Percentiles rank a stretch among this genome's conserved stretches.
Conservation (phyloP, 225 moss, liverwort and hornwort genomes). For the Rhytidiadelphus loreus region DNA sequence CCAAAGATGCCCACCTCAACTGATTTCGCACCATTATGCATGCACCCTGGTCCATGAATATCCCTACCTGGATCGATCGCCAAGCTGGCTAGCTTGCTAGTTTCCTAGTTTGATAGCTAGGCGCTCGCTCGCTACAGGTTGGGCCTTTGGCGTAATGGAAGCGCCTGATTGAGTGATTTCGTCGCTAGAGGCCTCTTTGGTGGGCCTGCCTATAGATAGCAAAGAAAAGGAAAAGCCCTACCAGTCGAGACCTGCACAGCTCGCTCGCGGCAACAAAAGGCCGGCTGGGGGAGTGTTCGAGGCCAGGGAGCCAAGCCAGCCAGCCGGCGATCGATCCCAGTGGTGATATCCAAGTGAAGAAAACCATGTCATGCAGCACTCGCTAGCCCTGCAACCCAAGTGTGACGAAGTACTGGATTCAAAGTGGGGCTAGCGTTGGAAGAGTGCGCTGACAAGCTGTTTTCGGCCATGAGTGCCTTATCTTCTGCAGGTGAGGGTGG, state of each 20-base stretch:
- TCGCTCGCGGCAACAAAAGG: background rate
- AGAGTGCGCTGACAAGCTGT: background rate
- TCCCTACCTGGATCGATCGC: background rate
- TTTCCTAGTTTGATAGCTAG: background rate
- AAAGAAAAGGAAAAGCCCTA: background rate
- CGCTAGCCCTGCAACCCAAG: background rate
- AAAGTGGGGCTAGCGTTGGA: background rate
- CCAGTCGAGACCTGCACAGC: background rate
- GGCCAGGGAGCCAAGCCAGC: background rate
- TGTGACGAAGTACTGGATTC: background rate
- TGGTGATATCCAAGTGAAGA: background rate
- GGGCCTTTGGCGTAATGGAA: background rate
- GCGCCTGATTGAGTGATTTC: background rate
- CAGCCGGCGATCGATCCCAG: background rate
- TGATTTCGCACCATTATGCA: background rate
- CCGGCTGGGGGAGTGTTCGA: background rate
- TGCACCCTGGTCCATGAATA: background rate
- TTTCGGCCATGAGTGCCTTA: slow-evolving; percentile 18
- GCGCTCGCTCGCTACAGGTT: background rate
- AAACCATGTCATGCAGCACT: background rate
- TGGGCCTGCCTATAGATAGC: background rate
- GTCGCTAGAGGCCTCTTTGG: background rate
- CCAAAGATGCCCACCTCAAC: background rate
- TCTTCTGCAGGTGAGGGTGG: background rate
- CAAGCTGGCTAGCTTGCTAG: background rate